Evolutionary conservation across 768 basidiomycete genomes (phyloP), one percentile per base, ranked within the genome.

Genomic region (Russula compacta): DNA sequence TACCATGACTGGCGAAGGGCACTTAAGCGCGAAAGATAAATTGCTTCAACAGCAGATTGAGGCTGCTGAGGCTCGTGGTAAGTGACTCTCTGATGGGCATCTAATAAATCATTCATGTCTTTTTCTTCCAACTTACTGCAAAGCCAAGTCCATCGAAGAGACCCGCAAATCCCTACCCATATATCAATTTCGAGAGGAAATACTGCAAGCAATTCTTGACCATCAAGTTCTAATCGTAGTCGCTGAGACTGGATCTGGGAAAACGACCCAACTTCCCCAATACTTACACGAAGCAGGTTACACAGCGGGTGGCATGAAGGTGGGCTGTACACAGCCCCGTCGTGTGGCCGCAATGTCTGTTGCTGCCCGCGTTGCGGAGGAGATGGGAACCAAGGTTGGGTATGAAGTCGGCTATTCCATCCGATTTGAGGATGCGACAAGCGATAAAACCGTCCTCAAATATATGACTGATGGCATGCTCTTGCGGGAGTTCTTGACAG

Each of bases 381-480:
- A 99, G 75, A 94, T 98, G 87, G 97, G 95, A 8, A 89, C 86
- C 3, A 89, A 98, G 73, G 86, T 99, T 43, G 97, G 97, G 10
- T 91, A 95, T 67, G 95, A 98, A 75, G 97, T 99, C 53, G 97
- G 97, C n/a, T 99, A 99, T 73, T 95, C 95, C 38, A 99, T 99
- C 67, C 92, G 97, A 36, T 99, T 99, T 75, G 97, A 99, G 74
- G 97, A 99, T 73, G 97, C 94, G 73, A 99, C 97, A 19, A 97
- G 92, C 77, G 94, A 98, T 79, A 98, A 97, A 78, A 99, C 97
- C 4, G 88, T 95, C 47, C 79, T 99, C 69, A 98, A 99, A 75
- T 99, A 99, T 75, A 97, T 99, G 97, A 99, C 97, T 47, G 97
- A 99, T 70, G 97, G 97, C 38, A 98, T 99, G 97, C 79, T 99